phyloP scores from a whole-genome alignment of 768 basidiomycete species.

The Trichaptum fuscoviolaceum region DNA sequence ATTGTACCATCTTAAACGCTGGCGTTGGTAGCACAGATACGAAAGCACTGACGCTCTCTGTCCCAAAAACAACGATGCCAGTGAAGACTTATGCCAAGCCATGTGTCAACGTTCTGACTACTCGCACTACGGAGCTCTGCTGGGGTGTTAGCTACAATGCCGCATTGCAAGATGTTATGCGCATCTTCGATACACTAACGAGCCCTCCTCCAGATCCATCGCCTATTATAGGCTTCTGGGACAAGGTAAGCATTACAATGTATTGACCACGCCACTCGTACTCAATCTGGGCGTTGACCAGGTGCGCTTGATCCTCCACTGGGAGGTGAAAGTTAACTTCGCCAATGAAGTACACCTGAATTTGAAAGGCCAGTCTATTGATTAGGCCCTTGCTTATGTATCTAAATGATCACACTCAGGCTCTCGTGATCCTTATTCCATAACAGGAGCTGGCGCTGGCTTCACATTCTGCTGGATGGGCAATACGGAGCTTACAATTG shows the following conservation, averaged over 20 bases:
- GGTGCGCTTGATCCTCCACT: conserved; percentile 80
- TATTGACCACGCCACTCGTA: conserved; percentile 3
- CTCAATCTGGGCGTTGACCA: conserved; percentile 20
- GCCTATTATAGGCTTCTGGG: conserved; percentile 88
- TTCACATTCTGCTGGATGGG: conserved; percentile 86
- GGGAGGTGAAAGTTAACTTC: conserved; percentile 68
- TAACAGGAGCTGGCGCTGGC: conserved; percentile 71
- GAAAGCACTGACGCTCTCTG: conserved; percentile 47
- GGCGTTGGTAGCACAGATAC: conserved; percentile 48
- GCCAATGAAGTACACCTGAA: conserved; percentile 68
- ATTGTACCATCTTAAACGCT: conserved; percentile 57
- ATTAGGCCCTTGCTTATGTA: conserved; percentile 7
- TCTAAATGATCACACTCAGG: conserved; percentile 40
- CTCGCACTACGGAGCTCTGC: conserved; percentile 63
- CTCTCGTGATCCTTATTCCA: conserved; percentile 71
- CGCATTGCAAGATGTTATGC: conserved; percentile 81
- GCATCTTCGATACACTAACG: conserved; percentile 75
- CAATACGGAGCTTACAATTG: conserved; percentile 63
- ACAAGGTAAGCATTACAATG: conserved; percentile 55
- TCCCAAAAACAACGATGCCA: conserved; percentile 93
- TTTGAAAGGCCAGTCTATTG: conserved; percentile 64
- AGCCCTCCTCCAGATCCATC: conserved; percentile 77
- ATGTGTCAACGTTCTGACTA: conserved; percentile 57
- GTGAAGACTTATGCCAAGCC: conserved; percentile 89
- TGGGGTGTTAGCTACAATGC: conserved; percentile 90